A percentile compares a stretch with the other conserved stretches of the same genome.
Conservation (phyloP, 176 grass and related monocot genomes). For the Ampelocalamus luodianensis region DNA sequence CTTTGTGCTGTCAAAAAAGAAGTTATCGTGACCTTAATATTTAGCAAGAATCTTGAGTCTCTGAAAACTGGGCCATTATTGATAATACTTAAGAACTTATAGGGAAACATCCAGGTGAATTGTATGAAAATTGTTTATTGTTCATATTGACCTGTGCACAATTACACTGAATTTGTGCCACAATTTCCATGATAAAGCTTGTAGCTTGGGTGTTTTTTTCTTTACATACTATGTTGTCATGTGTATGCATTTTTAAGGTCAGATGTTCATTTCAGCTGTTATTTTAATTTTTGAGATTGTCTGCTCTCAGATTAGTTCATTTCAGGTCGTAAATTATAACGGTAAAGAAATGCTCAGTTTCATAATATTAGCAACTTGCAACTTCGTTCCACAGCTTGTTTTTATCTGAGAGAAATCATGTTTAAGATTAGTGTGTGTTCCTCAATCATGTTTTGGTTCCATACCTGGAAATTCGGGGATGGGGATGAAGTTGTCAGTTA, state of each 20-base stretch:
- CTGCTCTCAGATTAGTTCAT: not conserved
- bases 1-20: not conserved
- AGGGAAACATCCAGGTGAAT: not conserved
- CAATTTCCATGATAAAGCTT: slow-evolving; percentile 17
- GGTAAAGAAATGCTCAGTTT: slow-evolving; percentile 9
- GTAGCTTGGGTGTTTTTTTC: not conserved
- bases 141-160: not conserved
- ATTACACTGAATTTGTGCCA: not conserved
- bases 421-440: not conserved
- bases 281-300: not conserved
- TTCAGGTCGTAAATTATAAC: not conserved
- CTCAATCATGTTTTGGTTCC: slow-evolving; percentile 1
- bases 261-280: not conserved
- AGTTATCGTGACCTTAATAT: slow-evolving; percentile 3
- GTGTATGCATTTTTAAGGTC: not conserved
- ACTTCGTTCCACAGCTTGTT: not conserved
- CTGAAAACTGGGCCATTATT: not conserved
- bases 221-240: not conserved
- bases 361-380: slow-evolving; percentile 1
- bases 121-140: not conserved
- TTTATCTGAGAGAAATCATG: slow-evolving; percentile 3
- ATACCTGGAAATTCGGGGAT: not conserved
- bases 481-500: slow-evolving; percentile 13
- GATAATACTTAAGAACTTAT: not conserved
- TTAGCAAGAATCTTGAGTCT: not conserved